phyloP scores from a whole-genome alignment of 192 early-diverging fungal species.

The Linnemannia zychae region DNA sequence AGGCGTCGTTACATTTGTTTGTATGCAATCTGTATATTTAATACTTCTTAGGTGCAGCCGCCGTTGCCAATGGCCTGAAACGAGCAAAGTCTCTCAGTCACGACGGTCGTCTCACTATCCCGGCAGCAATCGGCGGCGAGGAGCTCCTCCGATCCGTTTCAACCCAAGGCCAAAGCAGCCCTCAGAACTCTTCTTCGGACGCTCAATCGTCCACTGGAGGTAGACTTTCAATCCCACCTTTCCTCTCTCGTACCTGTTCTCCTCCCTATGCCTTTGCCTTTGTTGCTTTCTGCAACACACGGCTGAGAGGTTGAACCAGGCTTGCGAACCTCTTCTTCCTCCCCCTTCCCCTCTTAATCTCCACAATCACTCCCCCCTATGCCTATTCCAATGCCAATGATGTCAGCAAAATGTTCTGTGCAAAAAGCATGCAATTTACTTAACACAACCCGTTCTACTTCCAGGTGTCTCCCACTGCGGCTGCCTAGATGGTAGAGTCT shows the following conservation, averaged over 20 bases:
- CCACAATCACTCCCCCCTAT: conserved; percentile 1
- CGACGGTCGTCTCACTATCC: conserved; percentile 44
- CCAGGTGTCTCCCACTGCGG: conserved; percentile 37
- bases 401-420: background rate
- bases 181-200: conserved; percentile 30
- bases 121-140: conserved; percentile 36
- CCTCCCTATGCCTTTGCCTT: conserved; percentile 4
- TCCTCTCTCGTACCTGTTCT: conserved; percentile 1
- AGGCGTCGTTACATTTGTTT: background rate
- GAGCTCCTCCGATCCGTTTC: conserved; percentile 48
- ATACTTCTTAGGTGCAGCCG: conserved; percentile 28
- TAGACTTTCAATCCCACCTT: conserved; percentile 32
- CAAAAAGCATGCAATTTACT: conserved; percentile 22
- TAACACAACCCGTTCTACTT: conserved; percentile 30
- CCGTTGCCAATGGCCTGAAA: conserved; percentile 49
- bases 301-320: conserved; percentile 8
- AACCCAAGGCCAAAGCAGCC: conserved; percentile 26
- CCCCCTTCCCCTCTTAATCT: background rate
- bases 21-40: background rate
- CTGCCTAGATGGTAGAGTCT: conserved; percentile 37
- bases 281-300: conserved; percentile 3
- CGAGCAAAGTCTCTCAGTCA: conserved; percentile 53
- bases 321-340: background rate
- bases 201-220: conserved; percentile 47
- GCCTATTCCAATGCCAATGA: background rate